Percentiles rank a stretch among this genome's conserved stretches.
Conservation (phyloP, 208 protist species). For the Trypanosoma cruzi region DNA sequence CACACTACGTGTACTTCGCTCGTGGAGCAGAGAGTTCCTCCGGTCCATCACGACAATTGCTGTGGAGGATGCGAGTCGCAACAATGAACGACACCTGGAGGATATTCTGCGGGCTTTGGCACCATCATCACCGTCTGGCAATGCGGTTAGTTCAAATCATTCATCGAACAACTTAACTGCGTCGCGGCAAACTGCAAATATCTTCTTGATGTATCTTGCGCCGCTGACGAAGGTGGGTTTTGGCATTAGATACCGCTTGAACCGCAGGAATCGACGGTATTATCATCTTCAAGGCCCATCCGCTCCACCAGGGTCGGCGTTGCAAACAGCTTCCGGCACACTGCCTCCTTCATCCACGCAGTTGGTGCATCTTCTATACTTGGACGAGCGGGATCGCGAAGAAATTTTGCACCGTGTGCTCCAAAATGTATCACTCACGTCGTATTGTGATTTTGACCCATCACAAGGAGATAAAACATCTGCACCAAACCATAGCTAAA, state of each 20-base stretch:
- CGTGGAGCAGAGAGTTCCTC: constrained; percentile 23
- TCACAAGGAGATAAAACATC: constrained; percentile 69
- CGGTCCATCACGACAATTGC: constrained; percentile 17
- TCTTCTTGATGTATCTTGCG: constrained; percentile 44
- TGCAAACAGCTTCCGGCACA: constrained; percentile 38
- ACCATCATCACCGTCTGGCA: not conserved
- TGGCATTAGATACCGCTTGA: constrained; percentile 45
- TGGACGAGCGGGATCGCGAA: constrained; percentile 56
- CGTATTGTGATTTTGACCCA: constrained; percentile 71
- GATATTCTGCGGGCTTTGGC: constrained; percentile 28
- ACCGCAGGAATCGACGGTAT: constrained; percentile 66
- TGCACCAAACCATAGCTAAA: constrained; percentile 44
- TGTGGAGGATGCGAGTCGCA: constrained; percentile 20
- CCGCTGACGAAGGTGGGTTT: constrained; percentile 43
- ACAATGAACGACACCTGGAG: constrained; percentile 16
- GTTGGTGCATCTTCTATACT: constrained; percentile 49
- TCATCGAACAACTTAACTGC: constrained; percentile 1
- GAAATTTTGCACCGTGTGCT: constrained; percentile 53
- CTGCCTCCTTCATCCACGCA: constrained; percentile 48
- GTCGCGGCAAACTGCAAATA: constrained; percentile 23
- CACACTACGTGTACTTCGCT: constrained; percentile 16
- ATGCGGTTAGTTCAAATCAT: not conserved
- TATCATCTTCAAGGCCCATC: constrained; percentile 57
- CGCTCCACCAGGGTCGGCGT: constrained; percentile 27
- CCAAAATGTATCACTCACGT: constrained; percentile 40